Base-by-base conservation (phyloP, 176 grass and related monocot species). In the Oryza punctata region DNA sequence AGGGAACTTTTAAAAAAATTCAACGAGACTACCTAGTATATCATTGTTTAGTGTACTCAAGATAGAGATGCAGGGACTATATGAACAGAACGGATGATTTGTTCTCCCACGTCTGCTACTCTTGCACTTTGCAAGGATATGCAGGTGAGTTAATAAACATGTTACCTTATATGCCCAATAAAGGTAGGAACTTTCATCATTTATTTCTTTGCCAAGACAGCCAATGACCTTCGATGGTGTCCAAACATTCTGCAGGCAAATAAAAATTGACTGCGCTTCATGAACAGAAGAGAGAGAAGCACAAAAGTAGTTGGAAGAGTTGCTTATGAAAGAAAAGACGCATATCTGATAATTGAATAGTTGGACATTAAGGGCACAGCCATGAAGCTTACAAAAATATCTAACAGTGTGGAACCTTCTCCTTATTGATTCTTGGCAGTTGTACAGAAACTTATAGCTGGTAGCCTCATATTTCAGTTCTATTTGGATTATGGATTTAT, bases 181-280 rank as follows among this genome's bases (percentile, higher is more conserved):
- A 73, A 98, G 89, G 73, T 92, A 98, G 29, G 96, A 98, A 24
- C 65, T 90, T 82, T 92, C 85, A 23, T 95, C 89, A 40, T 95
- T 92, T 86, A 98, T 98, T 91, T 95, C 93, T 89, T 98, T 98
- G 27, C 96, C 96, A 61, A 98, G 93, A 73, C 89, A 91, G 64
- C 87, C 81, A 78, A 98, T 95, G 85, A 95, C 96, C 75, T 95
- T 98, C 59, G 91, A 98, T 33, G 96, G 96, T 76, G 91, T 92
- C 96, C 96, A 98, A 33, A 95, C 77, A 86, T 92, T 93, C 96
- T 98, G 77, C 73, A 78, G 24, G 40, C 24, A 87, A 32, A 33
- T 65, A 72, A 38, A 38, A 90, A 86, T 29, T 18, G 29, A 74
- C 21, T 74, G 26, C 27, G 1, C 33, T 54, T 29, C 8, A 50